Base-by-base conservation (phyloP, 139 green algal species). In the Zygnema circumcarinatum region DNA sequence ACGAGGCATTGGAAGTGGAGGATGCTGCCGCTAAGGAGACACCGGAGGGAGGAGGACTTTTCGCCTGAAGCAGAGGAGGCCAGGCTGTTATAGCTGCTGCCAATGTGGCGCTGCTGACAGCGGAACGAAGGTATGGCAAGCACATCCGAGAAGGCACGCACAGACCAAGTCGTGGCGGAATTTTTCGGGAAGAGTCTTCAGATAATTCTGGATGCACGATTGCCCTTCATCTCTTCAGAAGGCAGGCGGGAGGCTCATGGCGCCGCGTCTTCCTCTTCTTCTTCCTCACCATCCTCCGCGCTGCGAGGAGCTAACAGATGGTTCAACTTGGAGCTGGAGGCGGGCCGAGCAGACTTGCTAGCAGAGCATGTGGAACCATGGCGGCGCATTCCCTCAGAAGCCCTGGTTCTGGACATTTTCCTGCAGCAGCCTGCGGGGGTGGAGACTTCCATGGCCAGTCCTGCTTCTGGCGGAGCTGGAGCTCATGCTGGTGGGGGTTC, bases 291-390 rank as follows among this genome's bases (percentile, higher is more conserved):
- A 7, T 52, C 69, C 35, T 39, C 69, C 35, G 7, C 36, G 7
- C 35, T 39, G 7, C 3, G 31, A 85, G 79, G 56, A 35, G 1
- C 81, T 16, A 42, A 89, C 73, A 25, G 83, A 1, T 89, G 83
- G 83, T 89, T 89, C 83, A 89, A 89, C 80, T 67, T 89, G 42
- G 74, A 89, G 76, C 76, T 89, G 29, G 68, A 31, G 3, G n/a
- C 32, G n/a, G 32, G n/a, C 38, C 21, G 72, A 42, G 29, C 32
- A 47, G 33, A 86, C 20, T 29, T 35, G 20, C 25, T 89, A 21
- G 25, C 39, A 29, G n/a, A 76, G 16, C 33, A 39, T 38, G 73
- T 76, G n/a, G 83, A 89, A n/a, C 25, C 29, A 54, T 89, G 83
- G 83, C 74, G 83, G 21, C 67, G 75, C 1, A 32, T 39, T 54